These are phyloP conservation scores for Kazachstania viticola DNA, from an alignment of 805 yeast species.

Conservation along the genomic window DNA sequence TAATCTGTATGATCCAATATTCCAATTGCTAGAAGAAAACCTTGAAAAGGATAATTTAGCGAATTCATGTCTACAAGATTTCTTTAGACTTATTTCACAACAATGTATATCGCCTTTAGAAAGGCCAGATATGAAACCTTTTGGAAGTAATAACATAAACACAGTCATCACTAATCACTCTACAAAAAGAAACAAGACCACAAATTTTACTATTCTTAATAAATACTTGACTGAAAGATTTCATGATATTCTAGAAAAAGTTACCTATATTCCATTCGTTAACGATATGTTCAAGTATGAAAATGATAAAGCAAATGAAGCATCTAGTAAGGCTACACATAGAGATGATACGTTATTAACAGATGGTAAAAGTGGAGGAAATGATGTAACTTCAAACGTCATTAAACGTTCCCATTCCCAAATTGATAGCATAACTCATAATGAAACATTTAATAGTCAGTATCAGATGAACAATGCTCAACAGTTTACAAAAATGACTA, in stretches of 20 bases:
- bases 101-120: conserved; percentile 7
- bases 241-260: conserved; percentile 20
- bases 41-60: conserved; percentile 47
- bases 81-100: no score
- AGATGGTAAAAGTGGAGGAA: no score
- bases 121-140: conserved; percentile 1
- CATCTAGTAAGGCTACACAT: no score
- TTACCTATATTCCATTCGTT: conserved; percentile 23
- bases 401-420: no score
- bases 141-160: background rate
- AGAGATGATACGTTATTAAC: no score
- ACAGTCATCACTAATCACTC: background rate
- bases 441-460: no score
- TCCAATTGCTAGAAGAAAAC: conserved; percentile 38
- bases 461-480: no score
- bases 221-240: conserved; percentile 23
- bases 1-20: conserved; percentile 38
- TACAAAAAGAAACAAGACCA: background rate
- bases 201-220: conserved; percentile 20
- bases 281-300: conserved; percentile 9
- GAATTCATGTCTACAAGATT: conserved; percentile 65
- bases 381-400: no score
- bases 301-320: no score
- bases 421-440: no score
- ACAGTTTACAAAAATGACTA: no score